phyloP scores from a whole-genome alignment of 139 green algal genomes.

The Coelastrella sp. region DNA sequence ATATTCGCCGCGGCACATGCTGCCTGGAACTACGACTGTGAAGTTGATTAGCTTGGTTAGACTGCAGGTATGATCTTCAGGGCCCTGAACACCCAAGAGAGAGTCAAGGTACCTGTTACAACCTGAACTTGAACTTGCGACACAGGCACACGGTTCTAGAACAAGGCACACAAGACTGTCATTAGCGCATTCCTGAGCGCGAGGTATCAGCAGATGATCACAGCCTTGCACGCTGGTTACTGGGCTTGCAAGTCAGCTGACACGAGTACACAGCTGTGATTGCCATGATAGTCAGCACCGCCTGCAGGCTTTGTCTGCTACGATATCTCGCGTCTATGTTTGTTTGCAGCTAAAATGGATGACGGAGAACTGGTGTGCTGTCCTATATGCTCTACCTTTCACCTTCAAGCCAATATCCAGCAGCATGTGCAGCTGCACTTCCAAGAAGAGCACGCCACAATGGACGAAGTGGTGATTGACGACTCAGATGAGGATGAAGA shows the following conservation, averaged over 20 bases:
- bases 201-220: too few relatives aligned
- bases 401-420: not conserved
- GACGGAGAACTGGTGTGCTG: slow-evolving; percentile 12
- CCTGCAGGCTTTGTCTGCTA: too few relatives aligned
- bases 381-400: not conserved
- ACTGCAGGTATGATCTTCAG: not conserved
- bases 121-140: not conserved
- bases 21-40: too few relatives aligned
- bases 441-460: not conserved
- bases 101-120: not conserved
- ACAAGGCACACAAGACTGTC: too few relatives aligned
- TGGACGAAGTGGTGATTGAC: not conserved
- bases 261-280: too few relatives aligned
- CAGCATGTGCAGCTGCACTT: slow-evolving; percentile 37
- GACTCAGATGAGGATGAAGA: slow-evolving; percentile 14
- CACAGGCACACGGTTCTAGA: too few relatives aligned
- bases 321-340: too few relatives aligned
- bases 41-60: not conserved
- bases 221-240: too few relatives aligned
- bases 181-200: too few relatives aligned
- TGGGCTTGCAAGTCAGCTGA: too few relatives aligned
- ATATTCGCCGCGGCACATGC: too few relatives aligned
- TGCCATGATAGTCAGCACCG: too few relatives aligned
- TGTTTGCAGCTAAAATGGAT: not conserved
- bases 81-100: not conserved